Evolutionary conservation across 495 filamentous ascomycete genomes (phyloP), one percentile per base, ranked within the genome.

Genomic region (Penicillium verhagenii): DNA sequence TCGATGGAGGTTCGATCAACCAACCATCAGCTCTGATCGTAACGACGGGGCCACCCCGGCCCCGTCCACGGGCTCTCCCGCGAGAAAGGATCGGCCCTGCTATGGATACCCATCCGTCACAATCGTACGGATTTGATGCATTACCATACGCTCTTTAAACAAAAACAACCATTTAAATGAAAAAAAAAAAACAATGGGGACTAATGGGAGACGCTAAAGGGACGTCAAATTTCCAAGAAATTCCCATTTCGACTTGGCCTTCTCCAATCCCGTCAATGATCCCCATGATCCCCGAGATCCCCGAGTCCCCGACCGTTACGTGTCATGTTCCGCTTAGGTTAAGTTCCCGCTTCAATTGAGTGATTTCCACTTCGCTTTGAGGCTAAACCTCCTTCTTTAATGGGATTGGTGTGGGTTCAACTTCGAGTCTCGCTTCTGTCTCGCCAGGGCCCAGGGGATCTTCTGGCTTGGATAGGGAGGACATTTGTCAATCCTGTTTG

Each of bases 251-350:
- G 45, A 44, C 29, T 25, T 29, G 19, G 7, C 14, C 1, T 31
- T 31, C 9, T 31, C n/a, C n/a, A 37, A 37, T 11, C 39, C 13
- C 35, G 37, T n/a, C n/a, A 9, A 46, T 28, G 38, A 31, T 46
- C 38, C 49, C 10, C 45, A 37, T 39, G 37, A 54, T 40, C 54
- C 48, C 58, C 49, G 31, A 29, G 39, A 53, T 51, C 52, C 62
- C 59, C 51, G 47, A 28, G 10, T 53, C 52, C 50, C 50, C 58
- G 54, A 59, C 70, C 70, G 68, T 71, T 73, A 73, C 68, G 66
- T 73, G 70, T 73, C 70, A 73, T 59, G 53, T 44, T 68, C 53
- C 19, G 53, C 50, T 63, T 67, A 48, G 66, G 63, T 54, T 64
- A 59, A 47, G 61, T 39, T 51, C 47, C 64, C 54, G 57, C 37